A percentile compares a stretch with the other conserved stretches of the same genome.
These are phyloP conservation scores for Tricladium varicosporioides DNA, from an alignment of 2,329 filamentous ascomycete genomes.

Conservation along the genomic window DNA sequence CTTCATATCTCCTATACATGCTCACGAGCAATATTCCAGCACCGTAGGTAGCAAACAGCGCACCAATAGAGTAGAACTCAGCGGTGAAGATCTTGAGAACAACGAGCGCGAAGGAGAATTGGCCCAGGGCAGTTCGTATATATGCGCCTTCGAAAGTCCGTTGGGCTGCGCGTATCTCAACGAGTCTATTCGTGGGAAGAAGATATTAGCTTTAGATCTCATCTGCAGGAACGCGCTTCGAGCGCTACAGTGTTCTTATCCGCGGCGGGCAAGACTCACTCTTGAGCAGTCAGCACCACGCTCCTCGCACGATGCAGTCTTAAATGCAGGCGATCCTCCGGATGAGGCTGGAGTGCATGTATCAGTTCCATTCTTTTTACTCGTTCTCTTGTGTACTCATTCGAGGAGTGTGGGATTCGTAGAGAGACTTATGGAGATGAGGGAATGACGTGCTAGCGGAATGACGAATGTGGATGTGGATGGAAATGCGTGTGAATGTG, in stretches of 20 bases:
- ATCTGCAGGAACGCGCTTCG: neutral
- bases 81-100: conserved; percentile 95
- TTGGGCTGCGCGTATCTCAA: conserved; percentile 92
- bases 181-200: conserved; percentile 49
- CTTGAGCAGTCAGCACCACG: conserved; percentile 75
- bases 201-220: conserved; percentile 1
- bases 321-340: conserved; percentile 72
- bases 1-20: conserved; percentile 82
- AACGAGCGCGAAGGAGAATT: conserved; percentile 93
- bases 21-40: conserved; percentile 80
- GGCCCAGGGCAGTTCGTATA: conserved; percentile 87
- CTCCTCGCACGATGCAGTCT: conserved; percentile 82
- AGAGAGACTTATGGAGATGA: neutral
- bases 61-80: conserved; percentile 97
- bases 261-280: conserved; percentile 39
- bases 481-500: neutral
- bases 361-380: conserved; percentile 12
- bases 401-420: neutral
- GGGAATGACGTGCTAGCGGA: conserved; percentile 3
- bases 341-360: conserved; percentile 51
- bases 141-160: conserved; percentile 97
- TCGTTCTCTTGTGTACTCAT: neutral
- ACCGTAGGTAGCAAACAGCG: conserved; percentile 90
- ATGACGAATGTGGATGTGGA: conserved; percentile 4
- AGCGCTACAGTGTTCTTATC: neutral